phyloP scores from a whole-genome alignment of 2,329 filamentous ascomycete species.

The Dactylonectria macrodidyma region DNA sequence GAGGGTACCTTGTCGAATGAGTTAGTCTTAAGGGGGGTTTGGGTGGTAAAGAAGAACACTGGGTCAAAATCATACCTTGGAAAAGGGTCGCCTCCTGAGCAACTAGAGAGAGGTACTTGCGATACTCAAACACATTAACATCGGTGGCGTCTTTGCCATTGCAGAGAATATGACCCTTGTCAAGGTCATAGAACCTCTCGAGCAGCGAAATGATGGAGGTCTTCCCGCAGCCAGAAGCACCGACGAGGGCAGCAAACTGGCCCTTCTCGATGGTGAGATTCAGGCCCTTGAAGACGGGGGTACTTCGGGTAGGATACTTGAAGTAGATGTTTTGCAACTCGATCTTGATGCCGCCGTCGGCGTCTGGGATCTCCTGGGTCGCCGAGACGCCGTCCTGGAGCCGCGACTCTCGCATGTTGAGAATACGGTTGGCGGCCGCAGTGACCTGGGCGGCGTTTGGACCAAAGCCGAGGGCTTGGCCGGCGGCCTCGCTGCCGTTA shows the following conservation, averaged over 20 bases:
- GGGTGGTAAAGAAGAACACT: background rate
- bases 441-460: slow-evolving; percentile 74
- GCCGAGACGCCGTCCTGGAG: slow-evolving; percentile 52
- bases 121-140: slow-evolving; percentile 74
- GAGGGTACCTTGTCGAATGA: slow-evolving; percentile 63
- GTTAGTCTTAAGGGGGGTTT: background rate
- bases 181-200: slow-evolving; percentile 79
- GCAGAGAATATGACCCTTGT: slow-evolving; percentile 74
- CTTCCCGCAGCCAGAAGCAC: slow-evolving; percentile 80
- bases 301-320: slow-evolving; percentile 71
- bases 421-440: slow-evolving; percentile 72
- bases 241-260: slow-evolving; percentile 80
- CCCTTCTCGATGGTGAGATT: slow-evolving; percentile 77
- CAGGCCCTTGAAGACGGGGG: slow-evolving; percentile 72
- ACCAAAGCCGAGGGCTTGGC: slow-evolving; percentile 77
- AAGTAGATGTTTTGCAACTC: slow-evolving; percentile 72
- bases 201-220: slow-evolving; percentile 78
- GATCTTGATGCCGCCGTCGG: slow-evolving; percentile 67
- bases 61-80: slow-evolving; percentile 62
- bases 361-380: slow-evolving; percentile 58
- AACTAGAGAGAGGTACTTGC: slow-evolving; percentile 77
- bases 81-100: slow-evolving; percentile 83
- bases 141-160: slow-evolving; percentile 72
- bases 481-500: slow-evolving; percentile 77
- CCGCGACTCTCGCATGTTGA: slow-evolving; percentile 64